phyloP scores from a whole-genome alignment of 768 basidiomycete genomes.

The Phallus indusiatus region DNA sequence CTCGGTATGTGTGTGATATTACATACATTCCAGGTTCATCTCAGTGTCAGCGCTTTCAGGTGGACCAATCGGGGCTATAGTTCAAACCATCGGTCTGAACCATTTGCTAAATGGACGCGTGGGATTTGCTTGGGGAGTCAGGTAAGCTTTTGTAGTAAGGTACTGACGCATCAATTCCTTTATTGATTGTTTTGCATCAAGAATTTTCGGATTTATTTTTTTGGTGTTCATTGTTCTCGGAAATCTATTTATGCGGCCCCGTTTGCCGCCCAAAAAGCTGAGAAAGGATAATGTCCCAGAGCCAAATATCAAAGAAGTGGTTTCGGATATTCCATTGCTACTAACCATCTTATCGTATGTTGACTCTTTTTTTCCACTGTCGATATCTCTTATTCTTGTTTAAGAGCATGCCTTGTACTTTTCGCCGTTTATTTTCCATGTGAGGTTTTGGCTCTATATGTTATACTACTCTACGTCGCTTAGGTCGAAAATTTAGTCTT shows the following conservation, averaged over 20 bases:
- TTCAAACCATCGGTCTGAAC: conserved; percentile 59
- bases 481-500: conserved; percentile 33
- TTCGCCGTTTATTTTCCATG: not conserved
- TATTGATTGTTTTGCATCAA: not conserved
- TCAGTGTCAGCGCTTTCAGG: not conserved
- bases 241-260: conserved; percentile 26
- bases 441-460: not conserved
- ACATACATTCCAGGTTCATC: not conserved
- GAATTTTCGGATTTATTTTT: conserved; percentile 6
- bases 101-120: conserved; percentile 25
- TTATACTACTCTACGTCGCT: not conserved
- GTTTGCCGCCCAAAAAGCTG: conserved; percentile 20
- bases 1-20: conserved; percentile 25
- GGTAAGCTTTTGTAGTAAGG: conserved; percentile 10
- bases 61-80: conserved; percentile 41
- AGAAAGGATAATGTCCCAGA: not conserved
- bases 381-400: conserved; percentile 23
- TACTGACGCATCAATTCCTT: not conserved
- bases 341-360: conserved; percentile 29
- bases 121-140: conserved; percentile 40
- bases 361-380: not conserved
- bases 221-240: conserved; percentile 27
- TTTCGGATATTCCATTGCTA: conserved; percentile 27
- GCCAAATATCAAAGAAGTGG: not conserved
- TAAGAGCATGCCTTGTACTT: conserved; percentile 20